Conservation (phyloP, 768 basidiomycete species). For the Floccularia luteovirens region DNA sequence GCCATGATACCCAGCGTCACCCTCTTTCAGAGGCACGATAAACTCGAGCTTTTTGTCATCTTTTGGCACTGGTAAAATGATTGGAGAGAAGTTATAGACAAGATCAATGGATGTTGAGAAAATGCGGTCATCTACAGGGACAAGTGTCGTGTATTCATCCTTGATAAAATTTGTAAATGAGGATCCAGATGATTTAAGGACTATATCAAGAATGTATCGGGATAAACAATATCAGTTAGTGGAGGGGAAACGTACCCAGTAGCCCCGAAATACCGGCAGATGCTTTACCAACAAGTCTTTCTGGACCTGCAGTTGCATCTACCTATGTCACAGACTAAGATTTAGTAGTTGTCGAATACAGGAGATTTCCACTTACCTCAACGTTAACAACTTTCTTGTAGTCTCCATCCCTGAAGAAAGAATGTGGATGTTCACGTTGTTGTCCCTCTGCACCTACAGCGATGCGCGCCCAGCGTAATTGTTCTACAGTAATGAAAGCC, state of each 20-base stretch:
- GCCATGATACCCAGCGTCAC: slow-evolving; percentile 28
- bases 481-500: slow-evolving; percentile 64
- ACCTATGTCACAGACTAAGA: slow-evolving; percentile 37
- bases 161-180: slow-evolving; percentile 74
- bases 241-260: slow-evolving; percentile 43
- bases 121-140: slow-evolving; percentile 79
- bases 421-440: slow-evolving; percentile 54
- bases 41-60: slow-evolving; percentile 52
- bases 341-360: slow-evolving; percentile 5
- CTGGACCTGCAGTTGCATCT: slow-evolving; percentile 59
- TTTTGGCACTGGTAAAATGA: slow-evolving; percentile 36
- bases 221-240: not conserved
- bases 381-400: slow-evolving; percentile 71
- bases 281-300: slow-evolving; percentile 53
- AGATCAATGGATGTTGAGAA: slow-evolving; percentile 86
- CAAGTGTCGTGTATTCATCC: slow-evolving; percentile 87
- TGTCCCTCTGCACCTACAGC: slow-evolving; percentile 28
- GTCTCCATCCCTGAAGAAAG: slow-evolving; percentile 85
- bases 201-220: slow-evolving; percentile 25
- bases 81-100: slow-evolving; percentile 50
- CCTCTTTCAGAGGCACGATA: slow-evolving; percentile 24
- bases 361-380: slow-evolving; percentile 29
- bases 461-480: slow-evolving; percentile 83
- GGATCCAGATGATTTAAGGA: slow-evolving; percentile 86
- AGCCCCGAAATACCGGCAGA: slow-evolving; percentile 72